Evolutionary conservation across 208 protist genomes (phyloP), one percentile per base, ranked within the genome.

Genomic region (Willaertia magna): DNA sequence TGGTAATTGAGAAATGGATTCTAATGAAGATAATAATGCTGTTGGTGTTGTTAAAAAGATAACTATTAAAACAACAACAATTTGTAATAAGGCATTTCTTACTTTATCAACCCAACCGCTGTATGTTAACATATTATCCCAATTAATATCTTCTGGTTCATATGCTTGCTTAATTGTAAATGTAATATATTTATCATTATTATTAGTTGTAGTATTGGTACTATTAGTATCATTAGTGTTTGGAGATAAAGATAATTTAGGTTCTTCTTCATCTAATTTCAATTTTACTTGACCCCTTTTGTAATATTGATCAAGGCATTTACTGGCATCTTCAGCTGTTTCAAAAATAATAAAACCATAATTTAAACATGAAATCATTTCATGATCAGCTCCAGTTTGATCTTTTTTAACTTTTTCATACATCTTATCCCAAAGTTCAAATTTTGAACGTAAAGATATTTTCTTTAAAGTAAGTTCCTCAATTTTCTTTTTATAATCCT

Each of bases 41-140:
- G 55, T 39, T 14, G 78, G 78, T 42, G 78, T 55, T 18, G 78
- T 83, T 12, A 55, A 43, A 47, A 83, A 83, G 6, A 83, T 26
- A 40, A 51, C 52, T 43, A 83, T 42, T 9, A 83, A 46, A 43
- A 83, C 42, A 4, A 83, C 22, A 26, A 55, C 12, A n/a, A 51
- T 16, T 55, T 83, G 78, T 14, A 51, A 43, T 3, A 48, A n/a
- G 11, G 39, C 20, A 42, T 83, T 55, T 55, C 78, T 30, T 4
- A 83, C 2, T 12, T 2, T 18, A 83, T 83, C 78, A 16, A 18
- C 52, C 40, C 14, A 48, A 11, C 46, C 76, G 9, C 16, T 83
- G 55, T 55, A 55, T 18, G 43, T 83, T 4, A 83, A 52, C 43
- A 55, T 55, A 83, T 83, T 83, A 9, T 83, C 43, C 78, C 78